Percentiles rank a stretch among this genome's conserved stretches.
Conservation (phyloP, 2,329 filamentous ascomycete genomes). For the Escovopsis weberi region DNA sequence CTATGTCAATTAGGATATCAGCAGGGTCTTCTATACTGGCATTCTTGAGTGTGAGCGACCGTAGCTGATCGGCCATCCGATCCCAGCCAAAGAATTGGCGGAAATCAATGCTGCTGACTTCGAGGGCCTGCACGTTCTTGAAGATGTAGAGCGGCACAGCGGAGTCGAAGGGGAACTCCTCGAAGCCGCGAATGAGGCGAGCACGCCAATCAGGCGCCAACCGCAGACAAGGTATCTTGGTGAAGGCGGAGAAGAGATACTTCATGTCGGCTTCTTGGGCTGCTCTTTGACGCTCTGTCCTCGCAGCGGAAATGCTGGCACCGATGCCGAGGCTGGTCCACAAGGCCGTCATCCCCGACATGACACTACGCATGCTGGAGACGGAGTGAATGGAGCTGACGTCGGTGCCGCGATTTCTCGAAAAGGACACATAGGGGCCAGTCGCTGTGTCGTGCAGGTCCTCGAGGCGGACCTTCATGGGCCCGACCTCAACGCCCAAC, state of each 20-base stretch:
- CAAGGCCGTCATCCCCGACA: slow-evolving; percentile 89
- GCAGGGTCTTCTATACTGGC: slow-evolving; percentile 79
- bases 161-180: slow-evolving; percentile 96
- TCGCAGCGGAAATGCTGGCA: slow-evolving; percentile 63
- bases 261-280: slow-evolving; percentile 77
- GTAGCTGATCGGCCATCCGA: slow-evolving; percentile 76
- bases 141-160: slow-evolving; percentile 93
- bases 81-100: slow-evolving; percentile 98
- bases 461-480: slow-evolving; percentile 91
- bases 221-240: slow-evolving; percentile 86
- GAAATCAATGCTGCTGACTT: slow-evolving; percentile 92
- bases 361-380: slow-evolving; percentile 90
- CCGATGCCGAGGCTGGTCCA: slow-evolving; percentile 82
- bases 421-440: slow-evolving; percentile 91
- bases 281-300: slow-evolving; percentile 80
- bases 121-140: slow-evolving; percentile 88
- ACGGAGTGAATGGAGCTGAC: slow-evolving; percentile 88
- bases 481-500: slow-evolving; percentile 74
- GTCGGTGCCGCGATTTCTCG: slow-evolving; percentile 67
- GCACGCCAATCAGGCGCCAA: slow-evolving; percentile 89
- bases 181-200: slow-evolving; percentile 78
- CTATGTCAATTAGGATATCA: slow-evolving; percentile 82
- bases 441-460: slow-evolving; percentile 83
- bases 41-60: slow-evolving; percentile 76
- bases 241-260: slow-evolving; percentile 95